These are phyloP conservation scores for Globisporangium uncinulatum DNA, from an alignment of 352 stramenopile genomes.

Conservation along the genomic window DNA sequence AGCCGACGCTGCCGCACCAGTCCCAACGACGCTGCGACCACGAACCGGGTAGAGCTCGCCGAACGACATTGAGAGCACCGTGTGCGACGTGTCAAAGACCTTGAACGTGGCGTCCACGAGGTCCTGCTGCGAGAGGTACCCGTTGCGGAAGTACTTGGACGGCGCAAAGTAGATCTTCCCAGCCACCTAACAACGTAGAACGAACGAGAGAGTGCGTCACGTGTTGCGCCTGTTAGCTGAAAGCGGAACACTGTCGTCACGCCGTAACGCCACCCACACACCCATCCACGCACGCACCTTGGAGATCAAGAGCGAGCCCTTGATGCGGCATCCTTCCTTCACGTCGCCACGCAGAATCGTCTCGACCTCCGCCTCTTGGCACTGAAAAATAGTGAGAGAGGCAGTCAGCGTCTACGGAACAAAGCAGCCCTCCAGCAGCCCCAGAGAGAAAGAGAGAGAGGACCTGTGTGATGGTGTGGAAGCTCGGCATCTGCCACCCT, in stretches of 20 bases:
- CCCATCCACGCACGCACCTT: conserved; percentile 34
- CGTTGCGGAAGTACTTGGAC: conserved; percentile 77
- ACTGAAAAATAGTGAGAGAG: conserved; percentile 20
- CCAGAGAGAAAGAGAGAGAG: neutral
- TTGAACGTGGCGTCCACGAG: conserved; percentile 65
- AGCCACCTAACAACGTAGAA: conserved; percentile 34
- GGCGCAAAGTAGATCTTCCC: conserved; percentile 80
- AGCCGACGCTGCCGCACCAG: too few relatives aligned
- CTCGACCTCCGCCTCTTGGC: conserved; percentile 73
- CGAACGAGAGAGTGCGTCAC: neutral
- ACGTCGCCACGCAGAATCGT: conserved; percentile 68
- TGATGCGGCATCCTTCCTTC: conserved; percentile 74
- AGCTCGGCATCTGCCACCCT: conserved; percentile 74
- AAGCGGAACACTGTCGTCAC: neutral
- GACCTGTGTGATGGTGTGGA: conserved; percentile 68
- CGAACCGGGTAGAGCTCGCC: conserved; percentile 66
- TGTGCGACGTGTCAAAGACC: conserved; percentile 73
- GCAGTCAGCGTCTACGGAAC: neutral
- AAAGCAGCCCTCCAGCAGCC: neutral
- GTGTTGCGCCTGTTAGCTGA: too few relatives aligned
- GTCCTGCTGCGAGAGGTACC: conserved; percentile 62
- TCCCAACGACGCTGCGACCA: too few relatives aligned
- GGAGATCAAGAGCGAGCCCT: conserved; percentile 60
- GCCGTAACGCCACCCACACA: neutral
- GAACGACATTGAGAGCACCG: conserved; percentile 60